Evolutionary conservation across 495 filamentous ascomycete genomes (phyloP), one percentile per base, ranked within the genome.

Genomic region (Penicillium malachiteum): DNA sequence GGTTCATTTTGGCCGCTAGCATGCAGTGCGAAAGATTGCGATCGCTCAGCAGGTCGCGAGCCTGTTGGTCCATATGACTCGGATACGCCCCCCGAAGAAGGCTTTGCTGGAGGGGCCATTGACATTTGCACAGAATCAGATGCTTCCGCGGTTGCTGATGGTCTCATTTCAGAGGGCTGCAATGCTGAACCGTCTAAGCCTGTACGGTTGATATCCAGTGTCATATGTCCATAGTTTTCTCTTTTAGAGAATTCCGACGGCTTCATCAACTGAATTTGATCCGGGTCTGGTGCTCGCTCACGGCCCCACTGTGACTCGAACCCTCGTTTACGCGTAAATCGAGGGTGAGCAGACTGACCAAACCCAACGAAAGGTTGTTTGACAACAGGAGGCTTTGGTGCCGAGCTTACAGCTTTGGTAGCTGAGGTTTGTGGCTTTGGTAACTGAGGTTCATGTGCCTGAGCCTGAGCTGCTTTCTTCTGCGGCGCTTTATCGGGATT

Each of bases 261-360:
- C 55, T 67, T 62, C 40, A 70, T 59, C 6, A 81, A 26, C 4
- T 26, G 21, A 26, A 26, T 26, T 4, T 26, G 64, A 8, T 76
- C 57, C 18, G 81, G 56, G 50, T 85, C 77, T 5, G 77, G 79
- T 12, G 69, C 71, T 4, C 63, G 63, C 50, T 83, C 77, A 9
- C 5, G 21, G 14, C 8, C 43, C 12, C 21, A 32, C 3, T 13
- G 26, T 14, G 17, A 31, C 5, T 42, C 31, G n/a, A 1, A 7
- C 5, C 38, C 21, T 31, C 21, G 43, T 14, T 46, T 40, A 4
- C 30, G 17, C 4, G 21, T 26, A 26, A 26, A 26, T 17, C 38
- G 50, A 62, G 67, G 54, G 67, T 82, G 83, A 11, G 54, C 71
- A 54, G 72, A 49, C 73, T 79, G 48, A 38, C 32, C 44, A 48